A percentile compares a stretch with the other conserved stretches of the same genome.
These are phyloP conservation scores for Austroboletus novae-zelandiae DNA, from an alignment of 1,284 basidiomycete genomes.

Conservation along the genomic window DNA sequence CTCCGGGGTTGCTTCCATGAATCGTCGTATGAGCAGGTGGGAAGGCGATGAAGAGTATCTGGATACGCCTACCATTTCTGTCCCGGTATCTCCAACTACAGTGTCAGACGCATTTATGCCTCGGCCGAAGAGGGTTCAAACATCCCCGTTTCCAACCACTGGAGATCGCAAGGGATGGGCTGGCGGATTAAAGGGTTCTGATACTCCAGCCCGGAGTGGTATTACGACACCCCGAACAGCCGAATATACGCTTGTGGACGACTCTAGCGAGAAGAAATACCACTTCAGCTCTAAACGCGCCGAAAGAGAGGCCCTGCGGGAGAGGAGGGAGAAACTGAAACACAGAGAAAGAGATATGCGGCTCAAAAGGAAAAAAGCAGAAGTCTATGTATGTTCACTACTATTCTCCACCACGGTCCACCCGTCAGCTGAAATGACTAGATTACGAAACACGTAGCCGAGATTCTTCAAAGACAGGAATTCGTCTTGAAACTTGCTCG, in stretches of 20 bases:
- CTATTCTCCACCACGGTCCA: neutral
- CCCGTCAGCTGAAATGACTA: slow-evolving; percentile 26
- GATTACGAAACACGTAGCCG: slow-evolving; percentile 90
- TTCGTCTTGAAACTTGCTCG: slow-evolving; percentile 88
- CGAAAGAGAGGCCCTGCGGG: slow-evolving; percentile 17
- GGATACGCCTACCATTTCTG: slow-evolving; percentile 16
- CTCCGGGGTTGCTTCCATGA: neutral
- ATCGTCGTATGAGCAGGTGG: neutral
- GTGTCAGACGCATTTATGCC: slow-evolving; percentile 10
- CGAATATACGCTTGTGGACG: slow-evolving; percentile 18
- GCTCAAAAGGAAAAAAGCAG: slow-evolving; percentile 71
- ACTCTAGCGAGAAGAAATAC: slow-evolving; percentile 20
- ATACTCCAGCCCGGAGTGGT: slow-evolving; percentile 15
- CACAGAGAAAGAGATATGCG: slow-evolving; percentile 48
- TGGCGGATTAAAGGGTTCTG: slow-evolving; percentile 14
- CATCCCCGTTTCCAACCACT: neutral
- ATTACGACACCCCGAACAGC: slow-evolving; percentile 15
- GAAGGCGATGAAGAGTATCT: slow-evolving; percentile 11
- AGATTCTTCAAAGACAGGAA: slow-evolving; percentile 84
- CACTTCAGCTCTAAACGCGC: slow-evolving; percentile 26
- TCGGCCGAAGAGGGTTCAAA: neutral
- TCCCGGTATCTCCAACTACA: slow-evolving; percentile 16
- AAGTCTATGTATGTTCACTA: slow-evolving; percentile 64
- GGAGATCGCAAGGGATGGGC: slow-evolving; percentile 26
- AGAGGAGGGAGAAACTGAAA: slow-evolving; percentile 28